phyloP scores from a whole-genome alignment of 306 rosid genomes.

The Prunus padus region DNA sequence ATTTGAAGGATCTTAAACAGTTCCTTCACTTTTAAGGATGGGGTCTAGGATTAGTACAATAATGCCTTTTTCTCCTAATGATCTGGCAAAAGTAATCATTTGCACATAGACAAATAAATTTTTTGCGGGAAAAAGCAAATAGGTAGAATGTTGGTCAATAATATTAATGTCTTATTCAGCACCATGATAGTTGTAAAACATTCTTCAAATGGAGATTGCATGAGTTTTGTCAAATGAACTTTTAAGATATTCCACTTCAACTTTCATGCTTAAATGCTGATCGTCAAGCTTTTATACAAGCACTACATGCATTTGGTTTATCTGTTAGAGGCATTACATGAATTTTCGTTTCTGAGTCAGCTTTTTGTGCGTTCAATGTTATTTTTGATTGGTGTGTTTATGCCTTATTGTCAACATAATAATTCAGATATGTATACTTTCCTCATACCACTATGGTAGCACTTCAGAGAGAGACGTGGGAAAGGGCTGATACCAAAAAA shows the following conservation, averaged over 20 bases:
- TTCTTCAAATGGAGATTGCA: not conserved
- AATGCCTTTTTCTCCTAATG: constrained; percentile 16
- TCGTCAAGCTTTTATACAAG: not conserved
- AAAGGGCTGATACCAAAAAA: not conserved
- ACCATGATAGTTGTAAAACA: not conserved
- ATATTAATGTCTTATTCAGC: not conserved
- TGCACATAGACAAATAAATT: not conserved
- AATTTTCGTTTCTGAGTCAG: not conserved
- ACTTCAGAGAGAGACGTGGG: not conserved
- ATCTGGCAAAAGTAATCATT: not conserved
- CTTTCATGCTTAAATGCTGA: not conserved
- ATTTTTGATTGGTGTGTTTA: not conserved
- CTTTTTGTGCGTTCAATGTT: not conserved
- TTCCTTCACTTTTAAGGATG: constrained; percentile 37
- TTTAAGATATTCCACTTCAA: not conserved
- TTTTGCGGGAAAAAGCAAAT: not conserved
- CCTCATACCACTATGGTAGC: not conserved
- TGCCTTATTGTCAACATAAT: not conserved
- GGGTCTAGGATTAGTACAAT: constrained; percentile 29
- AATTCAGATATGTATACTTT: not conserved
- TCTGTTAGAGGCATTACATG: not conserved
- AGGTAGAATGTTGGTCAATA: not conserved
- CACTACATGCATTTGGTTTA: not conserved
- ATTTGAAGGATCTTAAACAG: constrained; percentile 49
- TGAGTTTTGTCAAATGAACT: not conserved